Evolutionary conservation across 495 filamentous ascomycete species (phyloP), one percentile per base, ranked within the genome.

Genomic region (Aspergillus homomorphus): DNA sequence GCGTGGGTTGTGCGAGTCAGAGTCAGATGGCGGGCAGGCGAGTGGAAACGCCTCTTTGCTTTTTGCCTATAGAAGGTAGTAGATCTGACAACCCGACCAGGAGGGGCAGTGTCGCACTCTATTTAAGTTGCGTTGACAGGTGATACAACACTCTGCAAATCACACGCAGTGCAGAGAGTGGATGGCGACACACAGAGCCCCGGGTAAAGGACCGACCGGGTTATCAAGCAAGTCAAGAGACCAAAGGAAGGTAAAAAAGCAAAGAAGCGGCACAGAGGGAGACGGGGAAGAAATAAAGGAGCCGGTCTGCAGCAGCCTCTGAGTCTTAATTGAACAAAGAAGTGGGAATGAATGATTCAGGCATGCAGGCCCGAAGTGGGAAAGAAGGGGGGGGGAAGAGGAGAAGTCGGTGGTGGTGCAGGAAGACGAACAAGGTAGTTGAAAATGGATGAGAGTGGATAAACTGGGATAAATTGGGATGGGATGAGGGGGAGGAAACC

Each of bases 401-500:
- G 49, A 45, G 42, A 19, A 46, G 21, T 24, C 52, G 45, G 28
- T 14, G 18, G 33, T 18, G 30, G 10, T 18, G 43, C 4, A 45
- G 43, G 43, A 45, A 0, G 3, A 45, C n/a, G 1, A 20, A 18
- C 4, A 7, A 16, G 43, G 43, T 28, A 28, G 9, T 3, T 45
- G 22, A 28, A 6, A 26, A 33, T 26, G 41, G 42, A 45, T 26
- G 45, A 30, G 43, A 56, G 16, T 53, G 15, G 22, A 22, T 8
- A 15, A 9, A 22, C 7, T 50, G 8, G 9, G 0, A n/a, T 10
- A 16, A n/a, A 9, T 18, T 46, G 46, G 30, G 50, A 58, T 38
- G 50, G 56, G 46, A 53, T 54, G 51, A 54, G 53, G 54, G 57
- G 53, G 45, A 59, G 57, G 45, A 20, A 24, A 16, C 18, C 28